phyloP scores from a whole-genome alignment of 257 asterid genomes.

The Solanum medicagineum region DNA sequence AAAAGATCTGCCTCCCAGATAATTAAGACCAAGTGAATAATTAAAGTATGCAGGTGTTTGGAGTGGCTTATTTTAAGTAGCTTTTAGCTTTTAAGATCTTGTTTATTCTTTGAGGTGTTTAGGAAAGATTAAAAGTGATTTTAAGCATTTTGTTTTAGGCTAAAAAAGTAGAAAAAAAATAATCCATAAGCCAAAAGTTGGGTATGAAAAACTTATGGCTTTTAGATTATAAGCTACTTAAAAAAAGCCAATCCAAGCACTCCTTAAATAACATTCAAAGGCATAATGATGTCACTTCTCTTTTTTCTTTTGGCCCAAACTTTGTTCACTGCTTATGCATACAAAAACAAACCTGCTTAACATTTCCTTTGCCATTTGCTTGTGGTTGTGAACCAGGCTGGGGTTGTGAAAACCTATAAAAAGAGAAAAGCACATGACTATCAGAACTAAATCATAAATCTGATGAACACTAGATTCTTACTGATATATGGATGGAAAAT shows the following conservation, averaged over 20 bases:
- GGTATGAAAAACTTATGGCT: too few relatives aligned
- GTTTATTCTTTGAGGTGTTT: too few relatives aligned
- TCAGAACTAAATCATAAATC: not conserved
- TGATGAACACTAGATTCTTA: not conserved
- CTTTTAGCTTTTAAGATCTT: too few relatives aligned
- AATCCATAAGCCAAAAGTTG: too few relatives aligned
- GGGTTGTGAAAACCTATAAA: slow-evolving; percentile 39
- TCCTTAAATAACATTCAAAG: not conserved
- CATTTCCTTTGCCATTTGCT: slow-evolving; percentile 9
- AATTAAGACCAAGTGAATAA: not conserved
- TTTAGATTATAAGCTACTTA: too few relatives aligned
- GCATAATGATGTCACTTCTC: not conserved
- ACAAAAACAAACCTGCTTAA: slow-evolving; percentile 21
- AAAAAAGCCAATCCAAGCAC: too few relatives aligned
- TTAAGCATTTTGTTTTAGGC: too few relatives aligned
- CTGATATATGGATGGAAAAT: not conserved
- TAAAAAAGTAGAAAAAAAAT: too few relatives aligned
- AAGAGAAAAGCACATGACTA: not conserved
- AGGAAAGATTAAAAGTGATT: too few relatives aligned
- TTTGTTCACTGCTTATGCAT: not conserved
- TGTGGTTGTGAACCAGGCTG: slow-evolving; percentile 21
- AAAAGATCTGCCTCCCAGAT: not conserved
- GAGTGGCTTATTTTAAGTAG: too few relatives aligned
- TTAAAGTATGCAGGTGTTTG: not conserved
- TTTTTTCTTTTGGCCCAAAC: not conserved